Percentiles rank a stretch among this genome's conserved stretches.
These are phyloP conservation scores for Phoenix dactylifera DNA, from an alignment of 176 grass and related monocot species.

Conservation along the genomic window DNA sequence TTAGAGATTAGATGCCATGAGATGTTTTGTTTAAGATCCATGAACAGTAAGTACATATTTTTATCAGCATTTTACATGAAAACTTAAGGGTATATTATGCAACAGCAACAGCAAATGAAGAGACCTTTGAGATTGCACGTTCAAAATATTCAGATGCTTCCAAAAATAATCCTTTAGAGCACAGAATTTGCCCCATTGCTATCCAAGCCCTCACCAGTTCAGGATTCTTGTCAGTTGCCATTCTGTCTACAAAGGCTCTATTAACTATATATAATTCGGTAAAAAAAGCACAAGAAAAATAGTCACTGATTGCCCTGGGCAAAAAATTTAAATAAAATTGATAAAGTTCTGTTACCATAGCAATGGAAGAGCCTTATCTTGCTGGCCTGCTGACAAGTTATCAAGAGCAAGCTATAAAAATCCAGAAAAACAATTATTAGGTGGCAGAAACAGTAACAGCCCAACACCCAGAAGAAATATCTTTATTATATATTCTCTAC, in stretches of 20 bases:
- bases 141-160: constrained; percentile 67
- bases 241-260: constrained; percentile 26
- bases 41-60: too few species aligned
- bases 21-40: too few species aligned
- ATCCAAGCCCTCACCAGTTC: constrained; percentile 51
- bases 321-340: too few species aligned
- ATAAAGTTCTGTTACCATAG: not conserved
- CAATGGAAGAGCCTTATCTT: constrained; percentile 7
- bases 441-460: not conserved
- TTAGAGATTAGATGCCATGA: not conserved
- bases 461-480: not conserved
- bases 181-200: constrained; percentile 55
- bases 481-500: constrained; percentile 1
- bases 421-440: not conserved
- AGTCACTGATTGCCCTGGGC: too few species aligned
- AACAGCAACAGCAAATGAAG: constrained; percentile 9
- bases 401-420: constrained; percentile 30
- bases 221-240: constrained; percentile 62
- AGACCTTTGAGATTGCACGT: constrained; percentile 63
- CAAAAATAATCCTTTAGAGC: constrained; percentile 40
- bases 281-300: too few species aligned
- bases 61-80: too few species aligned
- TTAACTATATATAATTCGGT: too few species aligned
- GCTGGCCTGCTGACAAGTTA: constrained; percentile 14
- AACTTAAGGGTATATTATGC: too few species aligned